Evolutionary conservation across 306 rosid genomes (phyloP).

Genomic region (Pterocarpus macrocarpus): DNA sequence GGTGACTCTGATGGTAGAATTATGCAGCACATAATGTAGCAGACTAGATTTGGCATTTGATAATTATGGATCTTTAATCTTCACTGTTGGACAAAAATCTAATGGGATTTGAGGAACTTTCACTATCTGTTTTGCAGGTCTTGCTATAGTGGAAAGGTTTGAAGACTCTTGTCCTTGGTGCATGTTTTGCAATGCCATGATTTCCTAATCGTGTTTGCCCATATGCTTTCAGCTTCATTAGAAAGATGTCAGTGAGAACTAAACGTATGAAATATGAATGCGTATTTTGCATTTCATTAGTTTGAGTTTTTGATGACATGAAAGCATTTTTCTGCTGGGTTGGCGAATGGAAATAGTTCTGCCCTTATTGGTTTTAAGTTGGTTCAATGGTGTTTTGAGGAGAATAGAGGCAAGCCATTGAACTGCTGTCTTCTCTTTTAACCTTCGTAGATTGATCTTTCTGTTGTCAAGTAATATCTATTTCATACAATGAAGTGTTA

Average conservation of each 20-base stretch:
- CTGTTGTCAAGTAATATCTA: too few relatives aligned
- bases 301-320: constrained; percentile 40
- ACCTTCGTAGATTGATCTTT: too few relatives aligned
- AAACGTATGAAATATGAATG: too few relatives aligned
- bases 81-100: background rate
- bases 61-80: too few relatives aligned
- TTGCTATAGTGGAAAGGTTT: background rate
- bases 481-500: too few relatives aligned
- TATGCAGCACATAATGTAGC: too few relatives aligned
- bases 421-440: constrained; percentile 52
- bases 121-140: background rate
- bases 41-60: too few relatives aligned
- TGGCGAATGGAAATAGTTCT: constrained; percentile 68
- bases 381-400: constrained; percentile 39
- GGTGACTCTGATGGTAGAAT: background rate
- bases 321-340: constrained; percentile 50
- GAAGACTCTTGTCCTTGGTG: background rate
- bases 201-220: background rate
- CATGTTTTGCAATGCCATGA: background rate
- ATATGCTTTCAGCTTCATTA: background rate
- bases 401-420: constrained; percentile 86
- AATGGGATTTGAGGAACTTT: background rate
- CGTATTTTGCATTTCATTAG: too few relatives aligned
- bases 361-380: constrained; percentile 33
- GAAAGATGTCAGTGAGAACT: background rate